phyloP scores from a whole-genome alignment of 1,284 basidiomycete species.

The Ceratobasidium sp. region DNA sequence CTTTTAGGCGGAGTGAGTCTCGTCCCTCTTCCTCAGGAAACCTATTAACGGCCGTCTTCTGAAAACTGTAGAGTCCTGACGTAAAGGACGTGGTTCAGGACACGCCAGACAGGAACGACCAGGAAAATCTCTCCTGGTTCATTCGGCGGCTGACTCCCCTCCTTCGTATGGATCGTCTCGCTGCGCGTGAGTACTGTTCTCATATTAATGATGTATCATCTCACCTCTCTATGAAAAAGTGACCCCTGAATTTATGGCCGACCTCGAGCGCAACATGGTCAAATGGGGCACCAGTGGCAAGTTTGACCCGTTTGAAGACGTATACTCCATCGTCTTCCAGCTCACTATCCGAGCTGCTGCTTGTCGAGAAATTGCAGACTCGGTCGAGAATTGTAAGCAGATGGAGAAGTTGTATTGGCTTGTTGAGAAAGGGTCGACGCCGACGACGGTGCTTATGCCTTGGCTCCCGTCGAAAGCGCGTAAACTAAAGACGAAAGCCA shows the following conservation, averaged over 20 bases:
- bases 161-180: slow-evolving; percentile 22
- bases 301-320: slow-evolving; percentile 22
- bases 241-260: slow-evolving; percentile 21
- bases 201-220: neutral
- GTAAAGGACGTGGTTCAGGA: slow-evolving; percentile 11
- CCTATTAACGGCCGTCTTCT: neutral
- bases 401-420: slow-evolving; percentile 37
- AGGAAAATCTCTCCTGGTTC: slow-evolving; percentile 5
- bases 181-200: neutral
- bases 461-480: slow-evolving; percentile 19
- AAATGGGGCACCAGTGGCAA: slow-evolving; percentile 19
- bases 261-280: slow-evolving; percentile 30
- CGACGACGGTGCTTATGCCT: slow-evolving; percentile 6
- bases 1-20: slow-evolving; percentile 29
- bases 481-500: slow-evolving; percentile 3
- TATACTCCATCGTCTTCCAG: slow-evolving; percentile 28
- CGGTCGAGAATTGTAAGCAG: slow-evolving; percentile 13
- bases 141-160: neutral
- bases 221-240: neutral
- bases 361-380: slow-evolving; percentile 27
- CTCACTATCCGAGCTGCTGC: slow-evolving; percentile 21
- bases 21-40: neutral
- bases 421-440: slow-evolving; percentile 13
- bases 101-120: neutral
- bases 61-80: neutral